These are phyloP conservation scores for Talaromyces sp. DNA, from an alignment of 2,329 filamentous ascomycete genomes.

Conservation along the genomic window DNA sequence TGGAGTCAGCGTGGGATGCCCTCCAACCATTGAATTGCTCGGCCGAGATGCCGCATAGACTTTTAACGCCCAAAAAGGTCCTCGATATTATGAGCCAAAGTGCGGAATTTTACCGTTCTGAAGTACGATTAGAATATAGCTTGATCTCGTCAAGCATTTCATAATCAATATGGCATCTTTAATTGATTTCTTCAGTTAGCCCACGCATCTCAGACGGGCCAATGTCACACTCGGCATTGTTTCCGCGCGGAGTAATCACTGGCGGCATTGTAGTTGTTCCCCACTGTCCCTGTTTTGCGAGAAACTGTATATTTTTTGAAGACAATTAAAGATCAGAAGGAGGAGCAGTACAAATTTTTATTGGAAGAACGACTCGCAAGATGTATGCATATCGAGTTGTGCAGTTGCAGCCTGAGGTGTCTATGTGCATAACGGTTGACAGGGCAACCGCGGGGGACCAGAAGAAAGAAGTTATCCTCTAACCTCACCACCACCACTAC, in stretches of 20 bases:
- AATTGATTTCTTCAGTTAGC: not conserved
- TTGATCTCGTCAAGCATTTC: not conserved
- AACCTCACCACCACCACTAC: not conserved
- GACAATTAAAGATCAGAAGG: too few species aligned
- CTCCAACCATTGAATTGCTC: not conserved
- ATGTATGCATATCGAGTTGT: not conserved
- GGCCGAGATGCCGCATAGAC: constrained; percentile 5
- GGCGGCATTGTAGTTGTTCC: too few species aligned
- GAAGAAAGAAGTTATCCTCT: constrained; percentile 2
- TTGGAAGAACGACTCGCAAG: too few species aligned
- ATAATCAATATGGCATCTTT: not conserved
- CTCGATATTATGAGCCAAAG: not conserved
- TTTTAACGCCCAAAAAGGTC: not conserved
- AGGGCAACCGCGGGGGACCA: constrained; percentile 18
- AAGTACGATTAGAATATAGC: not conserved
- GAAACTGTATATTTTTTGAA: not conserved
- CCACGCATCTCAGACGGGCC: not conserved
- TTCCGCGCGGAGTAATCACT: not conserved
- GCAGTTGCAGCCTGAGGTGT: constrained; percentile 4
- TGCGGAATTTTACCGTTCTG: not conserved
- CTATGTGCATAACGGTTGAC: constrained; percentile 10
- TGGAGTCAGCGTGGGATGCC: not conserved
- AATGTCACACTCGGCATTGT: not conserved
- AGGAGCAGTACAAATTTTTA: too few species aligned
- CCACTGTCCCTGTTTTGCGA: not conserved